Evolutionary conservation across 2,329 filamentous ascomycete species (phyloP), one percentile per base, ranked within the genome.

Genomic region (Mycogone perniciosa): DNA sequence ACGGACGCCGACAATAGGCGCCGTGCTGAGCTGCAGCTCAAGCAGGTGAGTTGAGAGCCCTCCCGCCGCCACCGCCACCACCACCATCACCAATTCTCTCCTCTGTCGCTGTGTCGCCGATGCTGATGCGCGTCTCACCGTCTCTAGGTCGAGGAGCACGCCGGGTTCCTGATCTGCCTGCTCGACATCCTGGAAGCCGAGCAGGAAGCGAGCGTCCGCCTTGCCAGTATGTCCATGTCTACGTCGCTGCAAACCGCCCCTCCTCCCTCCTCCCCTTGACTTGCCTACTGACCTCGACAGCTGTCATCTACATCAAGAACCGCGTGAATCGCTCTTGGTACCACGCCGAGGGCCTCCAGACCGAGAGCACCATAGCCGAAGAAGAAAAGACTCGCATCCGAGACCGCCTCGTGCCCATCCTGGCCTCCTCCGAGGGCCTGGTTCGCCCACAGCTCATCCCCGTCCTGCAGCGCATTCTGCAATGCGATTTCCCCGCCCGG

Each of bases 261-360:
- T 55, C 46, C 47, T 44, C 27, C 31, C 31, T 13, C 11, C 3
- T 31, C 49, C 54, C 40, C 29, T n/a, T n/a, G 6, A 13, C 26
- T 27, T 33, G 26, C n/a, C 55, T 43, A 38, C 43, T 48, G 10
- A 39, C 42, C 47, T 51, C 44, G 48, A 55, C 70, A 96, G 92
- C 90, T 64, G 91, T 92, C 65, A 89, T 99, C 62, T 99, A 97
- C 73, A 83, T 97, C 68, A 99, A 99, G 76, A 97, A 99, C 74
- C 87, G 91, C 67, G 87, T 97, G 68, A 92, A 88, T 69, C 87
- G 91, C 66, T 90, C 89, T 62, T 99, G 93, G 93, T 80, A 85
- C 50, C 83, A 81, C 56, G 77, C 79, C 64, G 88, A 95, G 58
- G 86, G 92, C 58, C 84, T 80, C 65, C 80, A 84, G 56, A 79